Evolutionary conservation across 2,329 filamentous ascomycete genomes (phyloP), one percentile per base, ranked within the genome.

Genomic region (Waltergamsia citrina): DNA sequence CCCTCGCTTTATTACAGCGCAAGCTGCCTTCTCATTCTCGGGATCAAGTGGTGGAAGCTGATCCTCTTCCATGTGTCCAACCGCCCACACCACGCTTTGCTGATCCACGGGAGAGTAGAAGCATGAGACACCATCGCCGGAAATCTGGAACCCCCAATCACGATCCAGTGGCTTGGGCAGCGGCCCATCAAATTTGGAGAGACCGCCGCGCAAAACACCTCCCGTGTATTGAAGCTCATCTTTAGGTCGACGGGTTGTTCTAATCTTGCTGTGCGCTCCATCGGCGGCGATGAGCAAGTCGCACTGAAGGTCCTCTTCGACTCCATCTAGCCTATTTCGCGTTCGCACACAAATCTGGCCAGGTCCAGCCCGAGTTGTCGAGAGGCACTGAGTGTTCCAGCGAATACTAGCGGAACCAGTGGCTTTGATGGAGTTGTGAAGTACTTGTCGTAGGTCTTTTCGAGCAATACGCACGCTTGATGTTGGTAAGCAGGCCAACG

Each of bases 281-380:
- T 69, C 66, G 0, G 65, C 62, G 1, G 54, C 62, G 23, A 69
- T 48, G 7, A 69, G 50, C 1, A 69, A 12, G 38, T 68, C 63
- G 29, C 60, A 63, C n/a, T n/a, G n/a, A n/a, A n/a, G n/a, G 19
- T 52, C 40, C 2, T 49, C 41, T 19, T 37, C 29, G 2, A 18
- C 16, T 6, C 35, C 34, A 2, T 23, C n/a, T 1, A 29, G 15
- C 5, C 34, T 43, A 17, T 28, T 41, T 8, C 15, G 33, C 4
- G 50, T 30, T 12, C 38, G 33, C 1, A 56, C 47, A 7, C 41
- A 35, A 6, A 56, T 17, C 9, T 43, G 43, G 5, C 50, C 51
- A 16, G 41, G 40, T 3, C 41, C 33, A 2, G 49, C 39, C n/a
- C 40, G 33, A 5, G 11, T 32, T 6, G 46, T 45, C 1, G 45